phyloP scores from a whole-genome alignment of 1,284 basidiomycete genomes.

The Sanguinoderma infundibulare region DNA sequence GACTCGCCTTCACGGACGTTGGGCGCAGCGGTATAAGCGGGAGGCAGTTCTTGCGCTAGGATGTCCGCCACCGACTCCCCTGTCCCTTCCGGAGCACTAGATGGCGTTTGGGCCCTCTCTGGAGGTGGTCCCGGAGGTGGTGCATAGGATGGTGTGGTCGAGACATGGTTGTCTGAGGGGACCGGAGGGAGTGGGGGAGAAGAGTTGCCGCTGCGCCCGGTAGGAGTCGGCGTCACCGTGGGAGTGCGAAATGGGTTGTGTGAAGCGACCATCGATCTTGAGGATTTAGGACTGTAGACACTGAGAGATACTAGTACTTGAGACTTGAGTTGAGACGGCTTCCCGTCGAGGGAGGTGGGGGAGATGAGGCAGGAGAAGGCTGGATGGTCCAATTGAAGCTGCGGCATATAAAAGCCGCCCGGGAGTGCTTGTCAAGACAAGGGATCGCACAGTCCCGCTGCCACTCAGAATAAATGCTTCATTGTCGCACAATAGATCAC shows the following conservation, averaged over 20 bases:
- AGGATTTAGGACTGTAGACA: background rate
- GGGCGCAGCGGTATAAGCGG: conserved; percentile 65
- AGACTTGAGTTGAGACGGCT: background rate
- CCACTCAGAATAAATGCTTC: background rate
- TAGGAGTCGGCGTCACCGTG: conserved; percentile 29
- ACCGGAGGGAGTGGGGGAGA: conserved; percentile 2
- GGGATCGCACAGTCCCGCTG: too few relatives aligned
- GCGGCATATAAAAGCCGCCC: background rate
- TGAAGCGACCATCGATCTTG: conserved; percentile 17
- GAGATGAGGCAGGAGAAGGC: background rate
- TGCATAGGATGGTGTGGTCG: conserved; percentile 1
- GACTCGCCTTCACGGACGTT: conserved; percentile 58
- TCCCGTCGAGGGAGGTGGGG: background rate
- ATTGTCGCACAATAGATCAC: background rate
- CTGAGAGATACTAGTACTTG: background rate
- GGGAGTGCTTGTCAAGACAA: background rate
- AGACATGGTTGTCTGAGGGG: conserved; percentile 7
- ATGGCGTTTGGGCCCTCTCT: background rate
- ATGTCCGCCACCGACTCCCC: conserved; percentile 25
- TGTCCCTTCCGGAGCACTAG: background rate
- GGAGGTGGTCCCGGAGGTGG: background rate
- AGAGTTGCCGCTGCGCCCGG: conserved; percentile 14
- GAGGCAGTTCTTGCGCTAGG: conserved; percentile 57
- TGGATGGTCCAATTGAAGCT: background rate
- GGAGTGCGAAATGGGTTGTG: conserved; percentile 40